Base-by-base conservation (phyloP, 2,329 filamentous ascomycete genomes). In the Periconia macrospinosa region DNA sequence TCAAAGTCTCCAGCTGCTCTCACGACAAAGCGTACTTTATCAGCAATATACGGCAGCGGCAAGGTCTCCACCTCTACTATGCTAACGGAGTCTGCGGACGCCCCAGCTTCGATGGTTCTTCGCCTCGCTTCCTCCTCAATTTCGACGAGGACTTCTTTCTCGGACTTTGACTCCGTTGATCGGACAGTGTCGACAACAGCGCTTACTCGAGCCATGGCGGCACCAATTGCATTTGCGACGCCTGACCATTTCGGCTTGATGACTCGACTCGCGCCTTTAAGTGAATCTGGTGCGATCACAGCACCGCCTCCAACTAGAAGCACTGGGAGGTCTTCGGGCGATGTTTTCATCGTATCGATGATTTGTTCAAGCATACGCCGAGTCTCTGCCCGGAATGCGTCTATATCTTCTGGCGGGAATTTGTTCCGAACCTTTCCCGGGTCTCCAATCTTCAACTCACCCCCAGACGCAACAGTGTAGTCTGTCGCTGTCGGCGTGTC, bases 221-320 rank as follows among this genome's bases (percentile, higher is more conserved):
- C 85, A 1, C 85, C 85, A 10, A 88, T 84, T 0, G 85, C 85
- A 61, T 88, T 88, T 9, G 86, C 85, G 1, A 87, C 83, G 2
- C 79, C 79, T 1, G 83, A 81, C 74, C 79, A 85, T 41, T 78
- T 72, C 0, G 83, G 83, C 57, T 81, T 84, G 43, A 85, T 68
- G 1, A 87, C 81, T 30, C 71, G 75, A 54, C 81, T 83, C 9
- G 83, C 84, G 1, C 84, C 84, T 30, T 74, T 72, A 0, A 87
- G 72, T n/a, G 77, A 67, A 35, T 82, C 75, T 0, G 83, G 84
- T 0, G 82, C 80, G 42, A 87, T 78, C 10, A 87, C 75, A 1
- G 84, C 83, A 5, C 86, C 86, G 0, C 86, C 86, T 8, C 86
- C 86, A 0, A 88, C 86, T 0, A 88, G 79, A 1, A 88, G 68